A percentile compares a stretch with the other conserved stretches of the same genome.
Evolutionary conservation across 2,329 filamentous ascomycete species (phyloP).

Genomic region (Lachnellula arida): DNA sequence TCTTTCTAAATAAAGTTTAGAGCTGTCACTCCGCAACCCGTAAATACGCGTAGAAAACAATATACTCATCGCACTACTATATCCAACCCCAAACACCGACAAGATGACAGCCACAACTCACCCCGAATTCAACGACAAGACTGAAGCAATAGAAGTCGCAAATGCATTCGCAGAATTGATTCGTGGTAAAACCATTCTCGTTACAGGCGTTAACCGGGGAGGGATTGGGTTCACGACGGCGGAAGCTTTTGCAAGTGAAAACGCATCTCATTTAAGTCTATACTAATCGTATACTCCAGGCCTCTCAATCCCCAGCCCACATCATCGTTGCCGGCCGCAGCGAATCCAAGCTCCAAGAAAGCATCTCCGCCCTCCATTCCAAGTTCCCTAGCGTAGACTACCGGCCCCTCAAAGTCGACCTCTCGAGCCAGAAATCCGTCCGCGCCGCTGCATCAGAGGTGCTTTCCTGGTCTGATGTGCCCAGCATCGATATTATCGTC

Average conservation of each 20-base stretch:
- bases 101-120: slow-evolving; percentile 29
- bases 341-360: slow-evolving; percentile 9
- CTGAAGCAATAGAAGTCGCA: slow-evolving; percentile 38
- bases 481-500: slow-evolving; percentile 38
- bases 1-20: too few species aligned
- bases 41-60: not conserved
- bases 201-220: slow-evolving; percentile 18
- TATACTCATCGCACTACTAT: not conserved
- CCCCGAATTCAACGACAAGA: slow-evolving; percentile 33
- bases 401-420: slow-evolving; percentile 25
- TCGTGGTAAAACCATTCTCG: slow-evolving; percentile 32
- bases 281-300: slow-evolving; percentile 8
- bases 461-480: slow-evolving; percentile 34
- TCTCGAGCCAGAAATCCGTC: slow-evolving; percentile 38
- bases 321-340: slow-evolving; percentile 18
- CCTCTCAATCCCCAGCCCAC: slow-evolving; percentile 21
- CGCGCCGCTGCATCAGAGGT: slow-evolving; percentile 38
- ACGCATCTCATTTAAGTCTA: slow-evolving; percentile 18
- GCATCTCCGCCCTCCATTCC: slow-evolving; percentile 6
- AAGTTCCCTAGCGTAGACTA: slow-evolving; percentile 4
- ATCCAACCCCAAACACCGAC: not conserved
- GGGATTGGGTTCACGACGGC: slow-evolving; percentile 18
- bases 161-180: slow-evolving; percentile 33
- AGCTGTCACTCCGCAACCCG: too few species aligned
- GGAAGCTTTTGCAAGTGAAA: slow-evolving; percentile 12